Base-by-base conservation (phyloP, 768 basidiomycete species). In the Rhizopogon salebrosus region DNA sequence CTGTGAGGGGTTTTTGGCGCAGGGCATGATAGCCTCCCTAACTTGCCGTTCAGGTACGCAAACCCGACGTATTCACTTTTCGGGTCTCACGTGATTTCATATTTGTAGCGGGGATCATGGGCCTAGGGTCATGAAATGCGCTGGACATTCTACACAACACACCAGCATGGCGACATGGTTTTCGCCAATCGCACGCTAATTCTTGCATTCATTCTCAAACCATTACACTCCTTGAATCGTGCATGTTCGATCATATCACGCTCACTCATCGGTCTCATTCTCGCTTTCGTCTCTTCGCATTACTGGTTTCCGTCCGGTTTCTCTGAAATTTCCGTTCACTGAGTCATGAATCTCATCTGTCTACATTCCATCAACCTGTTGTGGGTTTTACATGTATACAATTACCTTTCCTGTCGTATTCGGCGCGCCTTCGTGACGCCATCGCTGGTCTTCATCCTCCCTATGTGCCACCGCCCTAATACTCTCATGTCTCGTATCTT, bases 311-410 rank as follows among this genome's bases (percentile, higher is more conserved):
- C 43, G 39, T 26, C 51, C 41, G 22, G 55, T 54, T 54, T 20
- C 49, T 64, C 41, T 52, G 38, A 46, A 62, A 29, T 51, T 64
- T 51, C 55, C 48, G 54, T 51, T 58, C 53, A 22, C 31, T 51
- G 10, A 10, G 6, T 24, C 20, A 20, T 49, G 27, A 20, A n/a
- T 7, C 23, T 59, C 40, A 51, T 24, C 14, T 18, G 10, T 45
- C 40, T 35, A 60, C 55, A 60, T 60, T 57, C 39, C 23, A 41
- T 53, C 51, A 10, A 24, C 16, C 10, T 49, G 65, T 66, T 66
- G 65, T 66, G 66, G 66, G 64, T 60, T 66, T 68, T 53, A 56
- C 66, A 67, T 66, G 67, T 53, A 66, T 64, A 64, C 53, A 54
- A 43, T 53, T 54, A 10, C 31, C 13, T 43, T 41, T 36, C 48